A percentile compares a stretch with the other conserved stretches of the same genome.
Conservation (phyloP, 208 protist species). For the Trypanosoma grayi region DNA sequence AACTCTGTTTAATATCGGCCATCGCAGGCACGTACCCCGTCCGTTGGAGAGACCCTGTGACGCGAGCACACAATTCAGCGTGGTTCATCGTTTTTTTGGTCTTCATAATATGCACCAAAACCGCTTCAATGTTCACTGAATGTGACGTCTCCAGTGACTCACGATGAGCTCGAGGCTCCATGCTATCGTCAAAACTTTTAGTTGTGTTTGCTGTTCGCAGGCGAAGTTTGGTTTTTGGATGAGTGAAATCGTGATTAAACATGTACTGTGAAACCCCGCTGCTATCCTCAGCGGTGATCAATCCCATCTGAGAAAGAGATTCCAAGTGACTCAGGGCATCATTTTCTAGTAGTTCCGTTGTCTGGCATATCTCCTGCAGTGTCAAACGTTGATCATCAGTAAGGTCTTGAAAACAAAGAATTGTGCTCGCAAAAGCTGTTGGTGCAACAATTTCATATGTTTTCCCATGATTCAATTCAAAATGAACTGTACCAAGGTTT, state of each 20-base stretch:
- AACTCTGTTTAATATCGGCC: constrained; percentile 53
- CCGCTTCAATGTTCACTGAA: constrained; percentile 55
- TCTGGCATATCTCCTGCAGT: constrained; percentile 16
- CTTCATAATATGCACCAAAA: constrained; percentile 69
- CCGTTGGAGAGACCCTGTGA: constrained; percentile 28
- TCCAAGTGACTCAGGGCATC: constrained; percentile 18
- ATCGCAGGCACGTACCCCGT: constrained; percentile 33
- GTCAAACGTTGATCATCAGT: constrained; percentile 5
- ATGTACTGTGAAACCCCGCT: constrained; percentile 1
- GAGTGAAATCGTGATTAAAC: constrained; percentile 27
- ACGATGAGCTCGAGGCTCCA: not conserved
- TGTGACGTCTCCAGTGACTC: constrained; percentile 25
- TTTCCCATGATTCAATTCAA: constrained; percentile 41
- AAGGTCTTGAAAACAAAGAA: constrained; percentile 38
- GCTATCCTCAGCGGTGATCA: constrained; percentile 9
- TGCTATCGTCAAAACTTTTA: not conserved
- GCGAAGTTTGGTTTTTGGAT: constrained; percentile 23
- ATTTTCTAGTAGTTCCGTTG: constrained; percentile 12
- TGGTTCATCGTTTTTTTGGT: constrained; percentile 47
- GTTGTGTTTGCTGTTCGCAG: constrained; percentile 12
- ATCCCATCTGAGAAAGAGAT: constrained; percentile 12
- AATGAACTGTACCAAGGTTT: constrained; percentile 57
- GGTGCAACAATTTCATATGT: constrained; percentile 54
- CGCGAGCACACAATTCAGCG: constrained; percentile 38
- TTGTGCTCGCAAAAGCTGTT: constrained; percentile 66